Percentiles rank a stretch among this genome's conserved stretches.
Evolutionary conservation across 2,329 filamentous ascomycete species (phyloP).

Genomic region (Ophiostoma perfectum): DNA sequence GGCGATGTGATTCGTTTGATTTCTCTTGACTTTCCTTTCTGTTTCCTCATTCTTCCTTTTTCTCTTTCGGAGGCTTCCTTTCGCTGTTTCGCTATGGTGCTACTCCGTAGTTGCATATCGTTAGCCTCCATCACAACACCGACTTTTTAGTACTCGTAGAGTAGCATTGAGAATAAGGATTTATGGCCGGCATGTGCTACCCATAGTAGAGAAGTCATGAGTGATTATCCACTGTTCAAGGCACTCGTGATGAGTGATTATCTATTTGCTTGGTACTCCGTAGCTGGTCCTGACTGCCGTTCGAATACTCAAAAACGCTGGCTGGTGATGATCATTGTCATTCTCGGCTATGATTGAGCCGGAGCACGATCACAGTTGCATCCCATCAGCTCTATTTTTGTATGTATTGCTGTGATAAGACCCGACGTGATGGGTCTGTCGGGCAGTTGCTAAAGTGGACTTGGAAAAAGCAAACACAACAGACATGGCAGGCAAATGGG

Average conservation of each 20-base stretch:
- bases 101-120: not conserved
- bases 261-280: too few relatives aligned
- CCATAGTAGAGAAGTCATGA: too few relatives aligned
- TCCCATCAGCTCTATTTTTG: too few relatives aligned
- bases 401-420: too few relatives aligned
- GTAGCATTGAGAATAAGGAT: not conserved
- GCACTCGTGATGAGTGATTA: too few relatives aligned
- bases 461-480: too few relatives aligned
- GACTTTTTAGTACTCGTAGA: not conserved
- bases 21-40: not conserved
- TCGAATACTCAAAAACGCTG: too few relatives aligned
- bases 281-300: too few relatives aligned
- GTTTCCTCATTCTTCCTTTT: not conserved
- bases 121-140: not conserved
- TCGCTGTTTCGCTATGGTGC: not conserved
- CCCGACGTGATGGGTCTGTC: too few relatives aligned
- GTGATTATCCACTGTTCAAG: too few relatives aligned
- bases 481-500: too few relatives aligned
- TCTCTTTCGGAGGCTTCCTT: not conserved
- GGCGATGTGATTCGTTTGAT: constrained; percentile 20
- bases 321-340: not conserved
- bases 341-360: not conserved
- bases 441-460: too few relatives aligned
- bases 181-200: not conserved
- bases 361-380: not conserved